Percentiles rank a stretch among this genome's conserved stretches.
Conservation (phyloP, 768 basidiomycete genomes). For the Ramaria rubella region DNA sequence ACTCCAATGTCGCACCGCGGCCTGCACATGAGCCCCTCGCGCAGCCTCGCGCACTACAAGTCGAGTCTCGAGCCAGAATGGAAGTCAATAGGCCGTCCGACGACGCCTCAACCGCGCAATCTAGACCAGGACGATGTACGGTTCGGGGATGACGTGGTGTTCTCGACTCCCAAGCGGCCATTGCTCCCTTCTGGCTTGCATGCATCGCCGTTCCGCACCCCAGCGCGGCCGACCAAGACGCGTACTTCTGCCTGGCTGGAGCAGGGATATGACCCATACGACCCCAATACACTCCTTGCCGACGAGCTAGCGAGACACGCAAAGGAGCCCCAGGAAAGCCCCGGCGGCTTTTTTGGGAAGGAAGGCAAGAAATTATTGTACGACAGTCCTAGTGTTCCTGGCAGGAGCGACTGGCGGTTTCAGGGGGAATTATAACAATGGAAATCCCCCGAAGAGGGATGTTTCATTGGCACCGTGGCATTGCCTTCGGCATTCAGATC, state of each 20-base stretch:
- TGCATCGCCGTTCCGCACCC: slow-evolving; percentile 21
- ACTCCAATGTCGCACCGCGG: slow-evolving; percentile 66
- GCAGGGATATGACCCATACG: slow-evolving; percentile 54
- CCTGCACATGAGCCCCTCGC: slow-evolving; percentile 60
- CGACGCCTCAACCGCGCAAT: slow-evolving; percentile 14
- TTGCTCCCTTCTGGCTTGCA: slow-evolving; percentile 42
- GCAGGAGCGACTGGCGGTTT: slow-evolving; percentile 7
- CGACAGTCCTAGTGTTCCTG: slow-evolving; percentile 58
- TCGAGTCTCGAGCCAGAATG: slow-evolving; percentile 50
- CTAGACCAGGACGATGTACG: slow-evolving; percentile 32
- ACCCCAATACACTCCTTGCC: slow-evolving; percentile 59
- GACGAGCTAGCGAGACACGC: slow-evolving; percentile 55
- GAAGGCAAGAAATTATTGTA: slow-evolving; percentile 49
- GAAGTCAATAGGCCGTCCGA: slow-evolving; percentile 35
- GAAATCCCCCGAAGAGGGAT: no score
- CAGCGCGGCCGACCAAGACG: slow-evolving; percentile 25
- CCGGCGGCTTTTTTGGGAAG: slow-evolving; percentile 59
- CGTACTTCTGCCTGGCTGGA: no score
- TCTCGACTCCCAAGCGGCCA: slow-evolving; percentile 28
- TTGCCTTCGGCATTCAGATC: no score
- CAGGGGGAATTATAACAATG: not conserved
- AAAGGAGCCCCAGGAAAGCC: slow-evolving; percentile 45
- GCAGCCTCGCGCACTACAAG: slow-evolving; percentile 64
- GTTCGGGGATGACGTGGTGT: slow-evolving; percentile 36
- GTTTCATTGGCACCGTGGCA: no score